Conservation (phyloP, 2,329 filamentous ascomycete genomes). For the Cryphonectria carpinicola region DNA sequence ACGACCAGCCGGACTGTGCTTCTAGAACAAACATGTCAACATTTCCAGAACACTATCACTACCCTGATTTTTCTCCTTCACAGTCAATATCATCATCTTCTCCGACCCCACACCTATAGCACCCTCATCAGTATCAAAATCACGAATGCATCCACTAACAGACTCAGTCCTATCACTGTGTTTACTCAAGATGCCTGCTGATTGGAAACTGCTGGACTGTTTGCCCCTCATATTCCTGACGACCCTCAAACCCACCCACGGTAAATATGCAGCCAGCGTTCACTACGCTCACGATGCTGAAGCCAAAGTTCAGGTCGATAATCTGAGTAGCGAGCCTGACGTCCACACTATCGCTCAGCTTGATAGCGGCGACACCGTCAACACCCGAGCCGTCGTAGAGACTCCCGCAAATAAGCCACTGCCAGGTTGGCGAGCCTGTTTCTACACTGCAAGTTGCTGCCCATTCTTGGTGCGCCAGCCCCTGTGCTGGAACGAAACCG, state of each 20-base stretch:
- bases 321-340: neutral
- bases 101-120: neutral
- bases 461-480: neutral
- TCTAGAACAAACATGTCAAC: neutral
- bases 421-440: neutral
- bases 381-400: neutral
- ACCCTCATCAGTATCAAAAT: neutral
- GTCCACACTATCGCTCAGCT: neutral
- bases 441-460: neutral
- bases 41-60: neutral
- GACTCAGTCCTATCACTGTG: neutral
- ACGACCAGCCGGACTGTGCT: neutral
- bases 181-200: neutral
- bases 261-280: neutral
- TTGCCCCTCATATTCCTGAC: neutral
- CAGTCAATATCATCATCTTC: neutral
- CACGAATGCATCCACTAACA: neutral
- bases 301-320: neutral
- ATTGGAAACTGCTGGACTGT: neutral
- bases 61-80: neutral
- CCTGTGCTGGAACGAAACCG: neutral
- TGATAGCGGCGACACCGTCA: neutral
- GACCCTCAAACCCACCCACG: neutral
- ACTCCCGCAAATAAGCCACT: neutral
- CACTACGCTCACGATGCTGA: neutral